Evolutionary conservation across 805 yeast species (phyloP).

Genomic region (Wickerhamomyces queroliae): DNA sequence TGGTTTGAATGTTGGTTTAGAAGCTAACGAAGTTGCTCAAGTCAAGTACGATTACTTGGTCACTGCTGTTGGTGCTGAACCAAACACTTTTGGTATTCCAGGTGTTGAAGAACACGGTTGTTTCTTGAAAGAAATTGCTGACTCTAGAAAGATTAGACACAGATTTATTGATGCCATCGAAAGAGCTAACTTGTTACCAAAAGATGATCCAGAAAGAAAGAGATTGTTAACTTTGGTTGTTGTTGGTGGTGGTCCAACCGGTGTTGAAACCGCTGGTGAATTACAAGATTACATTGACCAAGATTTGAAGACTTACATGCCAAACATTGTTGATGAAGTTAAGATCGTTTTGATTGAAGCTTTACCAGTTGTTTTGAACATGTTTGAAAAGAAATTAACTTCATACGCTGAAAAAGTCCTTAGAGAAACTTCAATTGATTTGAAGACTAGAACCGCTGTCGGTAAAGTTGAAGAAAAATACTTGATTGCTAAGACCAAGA

Average conservation of each 20-base stretch:
- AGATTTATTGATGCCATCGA: constrained; percentile 82
- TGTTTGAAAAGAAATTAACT: constrained; percentile 39
- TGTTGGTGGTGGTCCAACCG: constrained; percentile 98
- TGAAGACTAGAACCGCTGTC: constrained; percentile 83
- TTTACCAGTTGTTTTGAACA: constrained; percentile 72
- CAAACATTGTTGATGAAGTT: constrained; percentile 79
- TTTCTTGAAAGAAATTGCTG: constrained; percentile 84
- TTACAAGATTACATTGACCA: constrained; percentile 91
- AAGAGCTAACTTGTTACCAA: constrained; percentile 80
- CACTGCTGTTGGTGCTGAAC: constrained; percentile 90
- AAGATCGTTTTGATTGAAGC: constrained; percentile 87
- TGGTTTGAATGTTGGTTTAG: constrained; percentile 27
- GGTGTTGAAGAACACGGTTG: constrained; percentile 83
- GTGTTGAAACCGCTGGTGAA: constrained; percentile 96
- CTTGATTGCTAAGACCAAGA: constrained; percentile 68
- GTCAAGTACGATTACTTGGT: constrained; percentile 78
- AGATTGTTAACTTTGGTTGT: constrained; percentile 83
- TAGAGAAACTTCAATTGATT: constrained; percentile 53
- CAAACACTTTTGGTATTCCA: constrained; percentile 89
- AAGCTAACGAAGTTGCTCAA: constrained; percentile 34
- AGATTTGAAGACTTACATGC: constrained; percentile 83
- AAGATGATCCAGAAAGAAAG: constrained; percentile 73
- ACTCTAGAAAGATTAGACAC: constrained; percentile 77
- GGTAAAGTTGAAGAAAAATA: constrained; percentile 72
- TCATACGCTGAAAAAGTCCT: constrained; percentile 37